These are phyloP conservation scores for Diaporthe capsici DNA, from an alignment of 2,329 filamentous ascomycete species.

Conservation along the genomic window DNA sequence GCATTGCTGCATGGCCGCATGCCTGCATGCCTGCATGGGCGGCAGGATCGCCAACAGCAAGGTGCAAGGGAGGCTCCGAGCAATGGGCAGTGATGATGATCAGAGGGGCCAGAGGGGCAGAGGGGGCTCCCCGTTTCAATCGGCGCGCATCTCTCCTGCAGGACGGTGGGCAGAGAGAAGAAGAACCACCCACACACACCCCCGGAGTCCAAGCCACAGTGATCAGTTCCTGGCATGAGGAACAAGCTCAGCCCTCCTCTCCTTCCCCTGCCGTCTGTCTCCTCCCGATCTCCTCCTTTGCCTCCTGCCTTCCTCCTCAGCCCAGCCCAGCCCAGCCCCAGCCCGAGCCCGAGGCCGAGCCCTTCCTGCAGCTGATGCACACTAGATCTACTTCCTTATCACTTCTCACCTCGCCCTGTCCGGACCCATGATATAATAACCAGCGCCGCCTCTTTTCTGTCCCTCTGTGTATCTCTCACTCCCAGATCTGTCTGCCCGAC, in stretches of 20 bases:
- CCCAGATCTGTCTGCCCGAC: not conserved
- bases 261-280: not conserved
- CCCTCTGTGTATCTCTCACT: not conserved
- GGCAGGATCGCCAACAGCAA: conserved; percentile 26
- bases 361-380: conserved; percentile 11
- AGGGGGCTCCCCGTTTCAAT: conserved; percentile 17
- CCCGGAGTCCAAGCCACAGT: conserved; percentile 23
- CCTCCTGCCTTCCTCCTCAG: not conserved
- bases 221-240: not conserved
- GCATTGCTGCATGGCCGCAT: conserved; percentile 7
- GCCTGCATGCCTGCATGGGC: not conserved
- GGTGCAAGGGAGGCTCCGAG: conserved; percentile 2
- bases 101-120: too few species aligned
- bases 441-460: not conserved
- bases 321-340: conserved; percentile 1
- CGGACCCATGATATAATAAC: conserved; percentile 17
- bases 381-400: not conserved
- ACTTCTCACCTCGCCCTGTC: not conserved
- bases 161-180: not conserved
- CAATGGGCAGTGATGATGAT: not conserved
- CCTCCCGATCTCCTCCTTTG: not conserved
- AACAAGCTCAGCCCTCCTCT: conserved; percentile 25
- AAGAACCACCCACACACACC: not conserved
- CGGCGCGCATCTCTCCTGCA: conserved; percentile 11
- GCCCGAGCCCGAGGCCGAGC: conserved; percentile 12